These are phyloP conservation scores for Prunus padus DNA, from an alignment of 306 rosid species.

Conservation along the genomic window DNA sequence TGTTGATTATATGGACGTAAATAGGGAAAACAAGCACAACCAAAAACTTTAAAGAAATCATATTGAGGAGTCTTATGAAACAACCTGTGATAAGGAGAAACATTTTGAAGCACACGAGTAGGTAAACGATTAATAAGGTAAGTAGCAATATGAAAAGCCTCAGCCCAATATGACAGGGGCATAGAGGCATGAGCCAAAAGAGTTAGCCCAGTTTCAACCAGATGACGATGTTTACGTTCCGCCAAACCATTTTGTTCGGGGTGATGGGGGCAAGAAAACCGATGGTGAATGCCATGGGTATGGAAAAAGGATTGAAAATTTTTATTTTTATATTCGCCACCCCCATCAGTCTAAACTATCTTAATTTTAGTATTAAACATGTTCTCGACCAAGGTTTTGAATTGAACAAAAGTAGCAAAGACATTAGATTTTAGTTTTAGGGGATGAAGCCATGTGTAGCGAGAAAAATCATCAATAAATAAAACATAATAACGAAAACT, in stretches of 20 bases:
- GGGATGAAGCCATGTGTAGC: background rate
- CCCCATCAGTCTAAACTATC: background rate
- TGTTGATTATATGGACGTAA: background rate
- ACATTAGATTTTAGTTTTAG: background rate
- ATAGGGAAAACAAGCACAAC: background rate
- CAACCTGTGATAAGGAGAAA: background rate
- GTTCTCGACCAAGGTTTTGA: background rate
- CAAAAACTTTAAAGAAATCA: background rate
- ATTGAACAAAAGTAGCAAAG: background rate
- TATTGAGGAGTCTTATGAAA: background rate
- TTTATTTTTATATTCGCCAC: background rate
- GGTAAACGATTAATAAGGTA: background rate
- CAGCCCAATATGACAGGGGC: background rate
- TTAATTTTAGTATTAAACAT: background rate
- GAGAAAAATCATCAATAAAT: background rate
- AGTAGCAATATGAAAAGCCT: background rate
- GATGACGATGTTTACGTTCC: background rate
- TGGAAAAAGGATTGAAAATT: rapidly evolving
- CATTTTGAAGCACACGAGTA: background rate
- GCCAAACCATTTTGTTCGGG: background rate
- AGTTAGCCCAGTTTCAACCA: background rate
- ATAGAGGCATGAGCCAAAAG: background rate
- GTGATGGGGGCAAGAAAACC: background rate
- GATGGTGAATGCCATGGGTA: background rate
- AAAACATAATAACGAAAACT: background rate